Evolutionary conservation across 805 yeast genomes (phyloP).

Genomic region (Suhomyces sp.): DNA sequence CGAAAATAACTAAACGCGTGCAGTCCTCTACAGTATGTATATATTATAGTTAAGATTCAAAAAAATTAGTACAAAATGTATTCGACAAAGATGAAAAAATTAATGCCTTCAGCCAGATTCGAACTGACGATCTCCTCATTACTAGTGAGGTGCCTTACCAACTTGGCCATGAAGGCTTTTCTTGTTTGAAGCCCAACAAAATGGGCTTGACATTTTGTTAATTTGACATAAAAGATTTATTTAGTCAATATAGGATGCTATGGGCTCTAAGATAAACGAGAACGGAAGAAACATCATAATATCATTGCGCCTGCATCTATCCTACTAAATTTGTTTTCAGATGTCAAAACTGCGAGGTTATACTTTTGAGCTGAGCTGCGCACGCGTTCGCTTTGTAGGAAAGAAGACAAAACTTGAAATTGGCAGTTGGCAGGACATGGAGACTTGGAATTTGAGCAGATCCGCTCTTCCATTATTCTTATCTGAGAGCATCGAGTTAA

Average conservation of each 20-base stretch:
- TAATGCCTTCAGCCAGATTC: slow-evolving; percentile 18
- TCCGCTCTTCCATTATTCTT: no score
- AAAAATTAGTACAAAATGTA: no score
- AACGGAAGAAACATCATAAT: no score
- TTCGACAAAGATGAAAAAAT: slow-evolving; percentile 9
- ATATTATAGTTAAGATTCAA: neutral
- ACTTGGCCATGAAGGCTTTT: slow-evolving; percentile 15
- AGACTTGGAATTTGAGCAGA: neutral
- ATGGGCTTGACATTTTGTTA: no score
- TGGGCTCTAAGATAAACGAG: no score
- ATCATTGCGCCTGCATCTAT: no score
- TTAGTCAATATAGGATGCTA: no score
- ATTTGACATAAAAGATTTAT: neutral
- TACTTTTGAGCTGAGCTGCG: neutral
- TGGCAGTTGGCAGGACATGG: neutral
- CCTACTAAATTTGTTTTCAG: neutral
- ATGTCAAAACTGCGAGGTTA: neutral
- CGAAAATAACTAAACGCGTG: neutral
- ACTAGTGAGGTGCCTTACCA: slow-evolving; percentile 19
- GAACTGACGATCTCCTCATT: slow-evolving; percentile 20
- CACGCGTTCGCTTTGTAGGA: neutral
- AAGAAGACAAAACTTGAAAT: no score
- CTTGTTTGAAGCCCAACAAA: neutral
- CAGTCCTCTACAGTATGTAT: neutral
- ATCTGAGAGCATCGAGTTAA: neutral